A percentile compares a stretch with the other conserved stretches of the same genome.
Conservation (phyloP, 2,329 filamentous ascomycete genomes). For the Cryphonectria radicalis region DNA sequence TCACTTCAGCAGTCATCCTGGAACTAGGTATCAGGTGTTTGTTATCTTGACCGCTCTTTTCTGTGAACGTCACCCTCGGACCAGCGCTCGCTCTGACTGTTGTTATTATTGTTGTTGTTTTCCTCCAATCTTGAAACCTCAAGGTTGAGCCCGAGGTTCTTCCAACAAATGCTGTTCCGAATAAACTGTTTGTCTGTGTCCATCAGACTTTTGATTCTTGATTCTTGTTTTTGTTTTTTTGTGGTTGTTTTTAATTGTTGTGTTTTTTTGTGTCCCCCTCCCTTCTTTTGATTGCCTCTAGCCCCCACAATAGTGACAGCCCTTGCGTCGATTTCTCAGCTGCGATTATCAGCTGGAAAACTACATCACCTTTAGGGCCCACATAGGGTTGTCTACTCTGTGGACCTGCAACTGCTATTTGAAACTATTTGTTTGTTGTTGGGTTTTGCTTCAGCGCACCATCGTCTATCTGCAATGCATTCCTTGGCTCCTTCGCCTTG, state of each 20-base stretch:
- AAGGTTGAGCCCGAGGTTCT: not conserved
- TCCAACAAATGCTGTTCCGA: not conserved
- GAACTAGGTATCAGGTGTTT: not conserved
- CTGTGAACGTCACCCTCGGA: not conserved
- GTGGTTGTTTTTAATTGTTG: not conserved
- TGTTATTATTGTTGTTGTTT: not conserved
- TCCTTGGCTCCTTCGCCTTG: not conserved
- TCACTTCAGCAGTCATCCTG: not conserved
- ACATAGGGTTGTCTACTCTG: not conserved
- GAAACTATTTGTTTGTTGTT: not conserved
- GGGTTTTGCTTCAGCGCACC: not conserved
- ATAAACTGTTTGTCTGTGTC: not conserved
- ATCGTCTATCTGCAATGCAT: not conserved
- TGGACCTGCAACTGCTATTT: not conserved
- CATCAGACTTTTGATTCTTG: not conserved
- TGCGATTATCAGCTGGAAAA: not conserved
- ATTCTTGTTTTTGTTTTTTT: not conserved
- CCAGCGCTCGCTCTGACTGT: not conserved
- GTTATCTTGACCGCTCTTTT: slow-evolving; percentile 14
- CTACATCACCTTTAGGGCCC: not conserved
- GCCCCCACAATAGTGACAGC: slow-evolving; percentile 7
- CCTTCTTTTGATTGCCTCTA: not conserved
- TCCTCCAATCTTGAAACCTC: not conserved
- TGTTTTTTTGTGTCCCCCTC: not conserved
- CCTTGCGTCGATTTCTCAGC: not conserved